These are phyloP conservation scores for Lepiota venenata DNA, from an alignment of 768 basidiomycete species.

Conservation along the genomic window DNA sequence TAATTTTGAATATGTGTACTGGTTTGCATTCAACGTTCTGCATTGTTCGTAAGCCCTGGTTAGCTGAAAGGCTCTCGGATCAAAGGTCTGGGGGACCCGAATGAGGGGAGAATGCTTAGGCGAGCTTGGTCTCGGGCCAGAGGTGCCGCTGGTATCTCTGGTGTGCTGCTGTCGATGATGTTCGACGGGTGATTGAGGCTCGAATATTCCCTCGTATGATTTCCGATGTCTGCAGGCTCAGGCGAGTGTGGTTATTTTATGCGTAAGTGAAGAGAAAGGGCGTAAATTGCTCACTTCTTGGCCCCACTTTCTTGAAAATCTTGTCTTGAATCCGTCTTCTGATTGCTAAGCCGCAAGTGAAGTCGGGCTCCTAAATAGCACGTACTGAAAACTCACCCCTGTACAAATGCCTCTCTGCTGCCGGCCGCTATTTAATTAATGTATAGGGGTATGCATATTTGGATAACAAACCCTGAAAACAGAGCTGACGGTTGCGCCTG, in stretches of 20 bases:
- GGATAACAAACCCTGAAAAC: background rate
- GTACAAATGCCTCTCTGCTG: background rate
- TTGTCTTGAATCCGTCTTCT: background rate
- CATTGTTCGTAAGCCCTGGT: constrained; percentile 26
- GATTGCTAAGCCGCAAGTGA: background rate
- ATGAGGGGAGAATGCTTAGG: background rate
- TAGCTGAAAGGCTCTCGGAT: constrained; percentile 22
- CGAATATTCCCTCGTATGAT: too few relatives aligned
- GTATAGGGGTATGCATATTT: too few relatives aligned
- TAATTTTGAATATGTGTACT: constrained; percentile 42
- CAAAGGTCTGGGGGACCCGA: constrained; percentile 9
- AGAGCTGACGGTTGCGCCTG: background rate
- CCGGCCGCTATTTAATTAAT: background rate
- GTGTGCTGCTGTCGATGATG: too few relatives aligned
- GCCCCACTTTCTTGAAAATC: background rate
- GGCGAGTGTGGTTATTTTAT: too few relatives aligned
- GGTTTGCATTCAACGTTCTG: constrained; percentile 28
- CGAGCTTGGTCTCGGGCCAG: background rate
- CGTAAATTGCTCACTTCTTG: background rate
- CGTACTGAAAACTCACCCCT: background rate
- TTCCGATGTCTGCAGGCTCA: too few relatives aligned
- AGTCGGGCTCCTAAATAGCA: too few relatives aligned
- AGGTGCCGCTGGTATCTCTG: too few relatives aligned
- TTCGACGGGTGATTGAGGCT: too few relatives aligned
- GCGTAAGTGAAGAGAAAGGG: too few relatives aligned